phyloP scores from a whole-genome alignment of 2,329 filamentous ascomycete genomes.

The Emmonsiellopsis sp. region DNA sequence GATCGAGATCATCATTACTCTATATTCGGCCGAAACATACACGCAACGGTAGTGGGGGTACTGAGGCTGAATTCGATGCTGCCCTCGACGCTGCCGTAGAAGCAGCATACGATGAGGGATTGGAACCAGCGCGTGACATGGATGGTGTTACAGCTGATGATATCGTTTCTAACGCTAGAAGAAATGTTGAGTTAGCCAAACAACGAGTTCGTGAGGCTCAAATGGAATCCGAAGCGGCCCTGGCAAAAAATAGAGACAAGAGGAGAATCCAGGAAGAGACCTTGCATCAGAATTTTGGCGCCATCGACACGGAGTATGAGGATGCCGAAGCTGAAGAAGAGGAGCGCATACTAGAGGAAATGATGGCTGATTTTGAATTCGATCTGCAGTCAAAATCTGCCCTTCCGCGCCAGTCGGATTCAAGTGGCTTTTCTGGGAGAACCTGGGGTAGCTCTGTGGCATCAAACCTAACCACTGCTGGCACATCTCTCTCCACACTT shows the following conservation, averaged over 20 bases:
- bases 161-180: slow-evolving; percentile 43
- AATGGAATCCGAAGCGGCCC: slow-evolving; percentile 54
- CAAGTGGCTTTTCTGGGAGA: slow-evolving; percentile 64
- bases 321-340: slow-evolving; percentile 62
- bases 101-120: slow-evolving; percentile 87
- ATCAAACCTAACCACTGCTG: slow-evolving; percentile 61
- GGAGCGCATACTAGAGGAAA: slow-evolving; percentile 73
- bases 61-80: slow-evolving; percentile 85
- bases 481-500: slow-evolving; percentile 61
- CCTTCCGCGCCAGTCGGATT: slow-evolving; percentile 69
- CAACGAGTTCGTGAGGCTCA: slow-evolving; percentile 66
- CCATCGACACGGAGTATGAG: slow-evolving; percentile 35
- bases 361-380: slow-evolving; percentile 79
- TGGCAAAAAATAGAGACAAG: slow-evolving; percentile 52
- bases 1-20: slow-evolving; percentile 67
- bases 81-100: slow-evolving; percentile 92
- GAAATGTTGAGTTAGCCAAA: slow-evolving; percentile 65
- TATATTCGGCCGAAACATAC: slow-evolving; percentile 61
- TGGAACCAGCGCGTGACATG: slow-evolving; percentile 50
- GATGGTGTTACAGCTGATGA: slow-evolving; percentile 15
- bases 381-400: slow-evolving; percentile 58
- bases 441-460: slow-evolving; percentile 74
- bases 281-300: slow-evolving; percentile 13
- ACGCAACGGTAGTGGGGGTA: slow-evolving; percentile 58
- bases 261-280: slow-evolving; percentile 31